Evolutionary conservation across 306 rosid species (phyloP).

Genomic region (Urtica urens): DNA sequence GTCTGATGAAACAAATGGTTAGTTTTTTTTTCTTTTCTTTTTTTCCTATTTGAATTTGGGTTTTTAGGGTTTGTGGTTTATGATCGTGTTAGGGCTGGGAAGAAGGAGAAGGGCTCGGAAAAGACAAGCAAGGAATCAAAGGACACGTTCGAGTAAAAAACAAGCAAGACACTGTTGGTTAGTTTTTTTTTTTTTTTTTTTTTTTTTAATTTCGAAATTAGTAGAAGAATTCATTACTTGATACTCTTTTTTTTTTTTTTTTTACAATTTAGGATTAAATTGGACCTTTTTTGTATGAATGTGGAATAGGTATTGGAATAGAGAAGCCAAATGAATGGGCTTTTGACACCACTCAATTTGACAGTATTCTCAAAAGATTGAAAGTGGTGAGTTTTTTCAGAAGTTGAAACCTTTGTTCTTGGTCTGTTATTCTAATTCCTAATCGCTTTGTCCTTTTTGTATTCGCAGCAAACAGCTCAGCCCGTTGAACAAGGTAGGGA

Average conservation of each 20-base stretch:
- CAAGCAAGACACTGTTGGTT: slow-evolving; percentile 86
- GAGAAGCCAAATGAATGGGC: slow-evolving; percentile 96
- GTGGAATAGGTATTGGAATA: slow-evolving; percentile 50
- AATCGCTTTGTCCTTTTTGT: not conserved
- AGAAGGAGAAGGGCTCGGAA: slow-evolving; percentile 98
- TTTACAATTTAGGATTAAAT: not conserved
- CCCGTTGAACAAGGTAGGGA: slow-evolving; percentile 38
- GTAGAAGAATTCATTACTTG: too few relatives aligned
- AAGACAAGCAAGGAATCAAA: slow-evolving; percentile 92
- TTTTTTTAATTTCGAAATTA: not conserved
- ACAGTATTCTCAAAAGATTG: slow-evolving; percentile 76
- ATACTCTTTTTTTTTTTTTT: too few relatives aligned
- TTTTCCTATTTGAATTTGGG: not conserved
- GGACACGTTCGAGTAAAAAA: slow-evolving; percentile 65
- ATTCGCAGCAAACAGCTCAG: slow-evolving; percentile 54
- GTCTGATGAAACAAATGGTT: slow-evolving; percentile 98
- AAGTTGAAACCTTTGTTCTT: not conserved
- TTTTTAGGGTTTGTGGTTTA: not conserved
- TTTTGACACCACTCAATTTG: slow-evolving; percentile 84
- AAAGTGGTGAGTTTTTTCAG: slow-evolving; percentile 55
- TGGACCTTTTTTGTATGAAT: not conserved
- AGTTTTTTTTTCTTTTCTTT: not conserved
- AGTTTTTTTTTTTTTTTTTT: not conserved
- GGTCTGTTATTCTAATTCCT: not conserved
- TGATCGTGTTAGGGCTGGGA: slow-evolving; percentile 82